Base-by-base conservation (phyloP, 768 basidiomycete species). In the Tricholomella constricta region DNA sequence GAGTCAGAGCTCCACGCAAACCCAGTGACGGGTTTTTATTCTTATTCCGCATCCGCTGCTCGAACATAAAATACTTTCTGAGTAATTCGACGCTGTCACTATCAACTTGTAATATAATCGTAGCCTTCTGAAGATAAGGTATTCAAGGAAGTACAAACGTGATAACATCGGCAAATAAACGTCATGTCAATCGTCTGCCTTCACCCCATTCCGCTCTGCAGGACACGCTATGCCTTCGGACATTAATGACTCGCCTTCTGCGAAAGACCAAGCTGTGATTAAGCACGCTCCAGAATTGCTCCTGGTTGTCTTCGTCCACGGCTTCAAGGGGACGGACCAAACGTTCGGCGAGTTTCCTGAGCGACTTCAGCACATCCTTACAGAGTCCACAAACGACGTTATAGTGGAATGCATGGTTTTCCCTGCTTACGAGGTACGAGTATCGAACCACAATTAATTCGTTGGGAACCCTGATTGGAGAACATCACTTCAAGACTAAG, bases 341-440 rank as follows among this genome's bases (percentile, higher is more conserved):
- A 89, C 90, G 0, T 94, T 94, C 56, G 76, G 72, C 32, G 75
- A 78, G 51, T 98, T 97, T 60, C 94, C 94, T 1, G 77, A 84
- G 45, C 78, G 92, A 46, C 73, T 98, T 25, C 81, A 83, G 53
- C 91, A 96, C 63, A 69, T 93, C 37, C 75, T 96, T 4, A 73
- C 84, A 6, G 82, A 89, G 62, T 86, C 83, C 0, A 73, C 89
- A 22, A 66, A 73, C 2, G 72, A 80, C 34, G 69, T 82, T 4
- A 63, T 64, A 27, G 83, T 90, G 9, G 89, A 95, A 65, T 88
- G 81, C 55, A 70, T 86, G n/a, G 75, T 92, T 12, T 97, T 96
- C 63, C 94, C 94, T 20, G 86, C 84, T 2, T 98, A 96, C 60
- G 90, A 97, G 78, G 91, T 89, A 58, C 53, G 75, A 15, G 9